Evolutionary conservation across 2,329 filamentous ascomycete species (phyloP), one percentile per base, ranked within the genome.

Genomic region (Ophiostoma sp.): DNA sequence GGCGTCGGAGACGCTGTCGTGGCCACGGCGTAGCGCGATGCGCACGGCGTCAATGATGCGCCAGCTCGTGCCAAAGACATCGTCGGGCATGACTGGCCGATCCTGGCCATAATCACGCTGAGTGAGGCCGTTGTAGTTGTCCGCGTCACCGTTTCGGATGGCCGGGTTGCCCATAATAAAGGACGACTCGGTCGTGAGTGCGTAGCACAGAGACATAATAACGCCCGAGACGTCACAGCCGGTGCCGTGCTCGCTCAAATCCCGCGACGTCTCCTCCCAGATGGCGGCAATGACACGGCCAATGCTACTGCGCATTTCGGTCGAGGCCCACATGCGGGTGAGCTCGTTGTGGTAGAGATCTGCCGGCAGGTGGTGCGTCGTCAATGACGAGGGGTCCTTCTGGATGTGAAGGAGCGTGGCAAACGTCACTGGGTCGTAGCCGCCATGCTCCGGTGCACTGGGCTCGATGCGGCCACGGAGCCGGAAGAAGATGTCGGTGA

Each of bases 191-290:
- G 45, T 49, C 27, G 27, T 44, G 45, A 55, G 45, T 16, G 64
- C 64, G 4, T 42, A 66, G 64, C 36, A 66, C 47, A 66, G 64
- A 36, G 64, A 66, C 5, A 9, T 7, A 12, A 66, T 1, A 4
- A 66, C 47, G n/a, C 64, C 64, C 5, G 36, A 12, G 12, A 41
- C 47, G 16, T 45, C 14, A 44, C 27, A 27, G 45, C 42, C 45
- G 45, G 27, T 11, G 40, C 38, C 36, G 6, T n/a, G 11, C 6
- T 41, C 40, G 60, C 44, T 47, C 14, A 27, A 36, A 8, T 42
- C 40, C 16, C 60, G 60, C 60, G 60, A 63, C 60, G 40, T 42
- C 60, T 63, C 60, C 60, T 63, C 60, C 60, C 60, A 63, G 60
- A 63, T 18, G 38, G 60, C 60, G 6, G 60, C 60, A 14, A 63